These are phyloP conservation scores for Amanita molliuscula DNA, from an alignment of 768 basidiomycete species.

Conservation along the genomic window DNA sequence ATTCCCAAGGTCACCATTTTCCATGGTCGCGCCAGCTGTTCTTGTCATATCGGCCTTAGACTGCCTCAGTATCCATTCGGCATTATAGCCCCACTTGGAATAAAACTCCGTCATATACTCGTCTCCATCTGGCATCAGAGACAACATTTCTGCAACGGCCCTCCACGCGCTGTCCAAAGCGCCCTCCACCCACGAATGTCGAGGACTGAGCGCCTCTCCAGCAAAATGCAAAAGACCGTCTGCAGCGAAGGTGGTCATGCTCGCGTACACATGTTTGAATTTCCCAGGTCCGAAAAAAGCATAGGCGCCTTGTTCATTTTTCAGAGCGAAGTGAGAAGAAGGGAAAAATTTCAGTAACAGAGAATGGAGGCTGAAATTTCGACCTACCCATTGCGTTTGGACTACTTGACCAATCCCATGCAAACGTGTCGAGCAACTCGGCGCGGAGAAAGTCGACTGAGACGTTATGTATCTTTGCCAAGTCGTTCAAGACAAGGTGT, in stretches of 20 bases:
- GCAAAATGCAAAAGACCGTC: conserved; percentile 21
- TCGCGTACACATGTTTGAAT: conserved; percentile 17
- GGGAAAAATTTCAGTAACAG: no score
- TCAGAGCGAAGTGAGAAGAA: not conserved
- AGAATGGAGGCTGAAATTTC: no score
- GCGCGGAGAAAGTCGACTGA: not conserved
- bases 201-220: conserved; percentile 24
- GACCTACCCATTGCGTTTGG: not conserved
- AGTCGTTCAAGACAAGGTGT: not conserved
- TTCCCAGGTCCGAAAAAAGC: conserved; percentile 25
- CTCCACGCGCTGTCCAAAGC: conserved; percentile 15
- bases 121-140: not conserved
- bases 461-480: not conserved
- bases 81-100: not conserved
- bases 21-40: not conserved
- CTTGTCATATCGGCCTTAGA: not conserved
- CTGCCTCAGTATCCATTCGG: not conserved
- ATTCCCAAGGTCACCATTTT: not conserved
- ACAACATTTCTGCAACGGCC: conserved; percentile 12
- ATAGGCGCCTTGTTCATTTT: conserved; percentile 17
- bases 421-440: not conserved
- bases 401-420: not conserved
- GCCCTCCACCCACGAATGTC: conserved; percentile 19
- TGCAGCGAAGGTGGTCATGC: conserved; percentile 13
- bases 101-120: not conserved